Evolutionary conservation across 768 basidiomycete species (phyloP), one percentile per base, ranked within the genome.

Genomic region (Tylopilus cervinicoccineus): DNA sequence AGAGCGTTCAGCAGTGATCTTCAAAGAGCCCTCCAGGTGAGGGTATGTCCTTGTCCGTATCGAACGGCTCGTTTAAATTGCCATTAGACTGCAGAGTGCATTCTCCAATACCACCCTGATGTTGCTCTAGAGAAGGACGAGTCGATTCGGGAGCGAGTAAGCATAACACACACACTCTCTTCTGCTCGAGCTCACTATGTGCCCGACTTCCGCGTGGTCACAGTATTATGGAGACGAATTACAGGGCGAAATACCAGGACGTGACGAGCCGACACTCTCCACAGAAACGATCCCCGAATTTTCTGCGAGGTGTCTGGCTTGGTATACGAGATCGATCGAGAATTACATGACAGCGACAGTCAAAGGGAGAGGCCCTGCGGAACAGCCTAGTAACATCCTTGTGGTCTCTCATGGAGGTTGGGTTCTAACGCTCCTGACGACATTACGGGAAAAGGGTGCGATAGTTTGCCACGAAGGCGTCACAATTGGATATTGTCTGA

Each of bases 1-100:
- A 63, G 66, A n/a, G 84, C 80, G 14, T 28, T 6, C 22, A 78
- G 76, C 50, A 91, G 88, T 57, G 86, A 88, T 70, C 72, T 91
- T 41, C 65, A 54, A 28, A 70, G 88, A 45, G 88, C 88, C 9
- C 65, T 65, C 19, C 74, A 79, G 68, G 88, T 88, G 60, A 66
- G 31, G 22, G n/a, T 17, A n/a, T 13, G n/a, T 12, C 27, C n/a
- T 17, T 10, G 0, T 14, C 16, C 16, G 5, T 11, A 34, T 16
- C 3, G 20, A 45, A 36, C 9, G 9, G 23, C 26, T 28, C 16
- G 32, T 13, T 6, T 9, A 19, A n/a, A 24, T 27, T 16, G 1
- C 14, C 22, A 9, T n/a, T 22, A 46, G 33, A 36, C 43, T 20
- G 42, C 47, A 36, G 40, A 32, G 6, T 46, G 20, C 19, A 29